Evolutionary conservation across 352 stramenopile species (phyloP), one percentile per base, ranked within the genome.

Genomic region (Pythium chondricola): DNA sequence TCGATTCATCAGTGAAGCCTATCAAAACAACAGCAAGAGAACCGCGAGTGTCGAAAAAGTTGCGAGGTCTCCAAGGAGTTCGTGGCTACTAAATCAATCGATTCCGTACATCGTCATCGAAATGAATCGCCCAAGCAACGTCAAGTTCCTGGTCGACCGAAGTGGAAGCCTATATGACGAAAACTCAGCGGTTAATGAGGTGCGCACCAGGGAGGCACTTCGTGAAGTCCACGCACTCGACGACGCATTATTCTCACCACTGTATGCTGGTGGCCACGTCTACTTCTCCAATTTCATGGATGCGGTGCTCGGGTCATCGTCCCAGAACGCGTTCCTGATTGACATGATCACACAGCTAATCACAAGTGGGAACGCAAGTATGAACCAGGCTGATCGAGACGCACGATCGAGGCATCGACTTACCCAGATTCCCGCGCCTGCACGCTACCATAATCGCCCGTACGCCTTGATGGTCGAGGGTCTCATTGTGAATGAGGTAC

Each of bases 211-310:
- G n/a, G 71, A 82, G 27, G 48, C 82, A 18, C 56, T 83, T 6
- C 71, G 75, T 26, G 70, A 87, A n/a, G 48, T 67, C 2, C 81
- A 83, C 27, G 67, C 60, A 18, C 44, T 88, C 8, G 76, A 88
- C 30, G 63, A 70, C 4, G 69, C 66, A 0, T 71, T 88, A 24
- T 75, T 83, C 48, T 76, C 56, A 6, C 66, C 73, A 6, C 44
- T 85, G 2, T 88, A 83, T 37, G 64, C 74, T 16, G 76, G 71
- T 1, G 76, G 79, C 0, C 69, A 86, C 46, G 74, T 91, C 37
- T 84, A 73, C 50, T 85, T 88, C 27, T 76, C 76, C 2, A 88
- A 91, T 42, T 61, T 84, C 27, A 69, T 85, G 58, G 76, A 91
- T 44, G 69, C 79, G 16, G 49, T 91, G 17, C 65, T 88, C 21